These are phyloP conservation scores for Coccinonectria pachysandricola DNA, from an alignment of 2,329 filamentous ascomycete genomes.

Conservation along the genomic window DNA sequence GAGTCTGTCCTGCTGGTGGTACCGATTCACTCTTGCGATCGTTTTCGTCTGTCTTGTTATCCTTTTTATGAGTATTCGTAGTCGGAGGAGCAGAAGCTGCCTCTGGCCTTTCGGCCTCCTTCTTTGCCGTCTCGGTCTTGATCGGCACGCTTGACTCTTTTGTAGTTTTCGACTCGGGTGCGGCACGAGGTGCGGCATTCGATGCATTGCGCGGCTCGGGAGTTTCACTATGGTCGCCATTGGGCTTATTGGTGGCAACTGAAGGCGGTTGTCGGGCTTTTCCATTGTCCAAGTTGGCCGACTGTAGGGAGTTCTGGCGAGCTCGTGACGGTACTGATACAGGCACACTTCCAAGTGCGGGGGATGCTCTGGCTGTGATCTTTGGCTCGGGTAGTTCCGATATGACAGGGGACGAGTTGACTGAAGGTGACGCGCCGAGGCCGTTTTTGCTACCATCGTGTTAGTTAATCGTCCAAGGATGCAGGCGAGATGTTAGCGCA, in stretches of 20 bases:
- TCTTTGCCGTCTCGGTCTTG: constrained; percentile 25
- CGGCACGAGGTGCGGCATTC: constrained; percentile 26
- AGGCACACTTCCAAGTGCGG: constrained; percentile 44
- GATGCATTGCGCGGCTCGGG: constrained; percentile 26
- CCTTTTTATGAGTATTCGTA: constrained; percentile 26
- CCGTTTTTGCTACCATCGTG: constrained; percentile 23
- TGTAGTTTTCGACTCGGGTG: constrained; percentile 36
- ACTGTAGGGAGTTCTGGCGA: constrained; percentile 63
- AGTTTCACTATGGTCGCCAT: no score
- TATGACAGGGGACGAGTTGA: constrained; percentile 67
- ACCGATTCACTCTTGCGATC: constrained; percentile 36
- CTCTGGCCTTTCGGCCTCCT: constrained; percentile 23
- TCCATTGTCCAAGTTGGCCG: constrained; percentile 40
- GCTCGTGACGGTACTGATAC: constrained; percentile 60
- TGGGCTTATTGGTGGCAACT: constrained; percentile 51
- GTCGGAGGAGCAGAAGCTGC: constrained; percentile 13
- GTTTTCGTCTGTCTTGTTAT: constrained; percentile 27
- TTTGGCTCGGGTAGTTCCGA: constrained; percentile 55
- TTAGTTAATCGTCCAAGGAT: constrained; percentile 6
- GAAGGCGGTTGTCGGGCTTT: constrained; percentile 48
- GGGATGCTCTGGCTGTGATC: constrained; percentile 43
- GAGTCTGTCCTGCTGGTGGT: constrained; percentile 27
- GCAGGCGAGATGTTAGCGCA: constrained; percentile 16
- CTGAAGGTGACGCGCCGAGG: constrained; percentile 52
- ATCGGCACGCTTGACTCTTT: constrained; percentile 34